Evolutionary conservation across 805 yeast species (phyloP), one percentile per base, ranked within the genome.

Genomic region (Teunomyces cretensis): DNA sequence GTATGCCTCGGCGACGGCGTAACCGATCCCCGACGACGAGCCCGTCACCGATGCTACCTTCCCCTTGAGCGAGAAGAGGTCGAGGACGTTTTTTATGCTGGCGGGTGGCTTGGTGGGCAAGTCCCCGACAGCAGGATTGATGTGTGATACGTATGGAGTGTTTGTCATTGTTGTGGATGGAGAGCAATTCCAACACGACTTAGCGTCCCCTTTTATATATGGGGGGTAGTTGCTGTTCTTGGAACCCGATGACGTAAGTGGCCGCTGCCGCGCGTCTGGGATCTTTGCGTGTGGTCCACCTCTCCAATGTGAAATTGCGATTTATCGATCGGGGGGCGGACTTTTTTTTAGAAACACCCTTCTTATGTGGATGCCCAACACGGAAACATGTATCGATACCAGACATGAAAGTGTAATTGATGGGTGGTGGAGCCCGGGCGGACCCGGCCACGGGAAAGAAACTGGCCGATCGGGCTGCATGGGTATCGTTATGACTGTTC

Each of bases 21-120:
- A 78, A 12, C 96, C 96, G 52, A 88, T 88, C 28, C 96, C 96
- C 38, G 85, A 75, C 13, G 91, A 83, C 9, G 88, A 86, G 38
- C 96, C 96, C n/a, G 95, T 86, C 47, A 88, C 79, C 3, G 87
- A 80, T 22, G 95, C 94, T 11, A 83, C 84, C 65, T 86, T 88
- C 22, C 94, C 95, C 67, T 83, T 84, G 48, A 88, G 75, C 3
- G 88, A 83, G 65, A 88, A 87, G 52, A 86, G 71, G 50, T 85
- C 91, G 50, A 84, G 66, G 30, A 84, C 81, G 58, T 74, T 65
- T 43, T 68, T 64, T 24, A 80, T 67, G 31, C 80, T 64, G 48
- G 66, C 61, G 40, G 90, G 90, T 12, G 71, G 68, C 40, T 75
- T 69, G 43, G 68, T 66, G 15, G 89, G 88, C 15, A 81, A 66